Evolutionary conservation across 495 filamentous ascomycete species (phyloP), one percentile per base, ranked within the genome.

Genomic region (Recurvomyces mirabilis): DNA sequence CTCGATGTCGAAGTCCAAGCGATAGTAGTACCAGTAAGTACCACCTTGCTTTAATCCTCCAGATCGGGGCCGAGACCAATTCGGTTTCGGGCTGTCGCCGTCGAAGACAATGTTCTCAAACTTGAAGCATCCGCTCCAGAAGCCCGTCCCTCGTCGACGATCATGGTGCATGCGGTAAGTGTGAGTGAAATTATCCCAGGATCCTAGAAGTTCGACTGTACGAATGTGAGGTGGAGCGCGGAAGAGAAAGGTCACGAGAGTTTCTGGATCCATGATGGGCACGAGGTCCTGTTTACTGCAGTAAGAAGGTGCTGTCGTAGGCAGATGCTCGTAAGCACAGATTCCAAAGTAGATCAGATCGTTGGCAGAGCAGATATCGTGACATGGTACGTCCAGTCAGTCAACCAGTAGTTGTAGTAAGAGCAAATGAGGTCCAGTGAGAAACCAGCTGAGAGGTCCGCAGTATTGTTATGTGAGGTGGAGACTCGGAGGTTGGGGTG

Each of bases 21-120:
- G 70, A 58, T 93, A 94, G 65, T 87, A 93, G 67, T 93, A 94
- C 74, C 87, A 93, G 64, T 94, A 94, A 7, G 77, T 87, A n/a
- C 78, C 77, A 21, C 87, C 87, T 83, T 91, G 91, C 61, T 82
- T 91, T 43, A 94, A 69, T 18, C 81, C 87, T 22, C 87, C 87
- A 24, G 72, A 71, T 42, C 87, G 75, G 55, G 76, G 77, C 31
- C 69, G 62, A 11, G 41, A 29, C 33, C 6, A 7, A 19, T 22
- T 62, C 64, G 33, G 66, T 63, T 32, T 68, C 61, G n/a, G 52
- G 36, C 12, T 67, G 56, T 82, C 72, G 17, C 85, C 86, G 59
- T 94, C 87, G 49, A 79, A 84, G 45, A 83, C 75, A 51, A 91
- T 93, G 57, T 89, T 77, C 47, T 81, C 73, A 61, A 91, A 93